Percentiles rank a stretch among this genome's conserved stretches.
These are phyloP conservation scores for Baorangia bicolor DNA, from an alignment of 768 basidiomycete species.

Conservation along the genomic window DNA sequence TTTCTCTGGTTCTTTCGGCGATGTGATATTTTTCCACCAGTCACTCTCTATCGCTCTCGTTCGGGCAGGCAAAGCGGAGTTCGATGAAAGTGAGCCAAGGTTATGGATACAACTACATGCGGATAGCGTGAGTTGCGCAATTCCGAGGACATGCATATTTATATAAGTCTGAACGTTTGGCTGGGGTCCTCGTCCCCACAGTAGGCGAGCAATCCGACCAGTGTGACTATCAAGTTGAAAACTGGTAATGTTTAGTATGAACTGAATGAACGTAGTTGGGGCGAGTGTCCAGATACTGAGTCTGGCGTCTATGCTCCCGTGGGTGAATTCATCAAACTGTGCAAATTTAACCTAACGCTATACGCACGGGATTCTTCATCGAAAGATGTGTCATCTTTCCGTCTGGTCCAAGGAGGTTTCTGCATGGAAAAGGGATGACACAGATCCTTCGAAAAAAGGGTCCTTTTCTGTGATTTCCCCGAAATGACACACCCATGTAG, in stretches of 20 bases:
- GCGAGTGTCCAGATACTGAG: background rate
- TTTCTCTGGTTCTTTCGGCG: background rate
- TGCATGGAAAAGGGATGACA: background rate
- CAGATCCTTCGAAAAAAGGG: background rate
- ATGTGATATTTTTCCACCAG: background rate
- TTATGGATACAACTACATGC: background rate
- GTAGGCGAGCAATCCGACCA: background rate
- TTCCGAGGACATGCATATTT: background rate
- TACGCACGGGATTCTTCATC: background rate
- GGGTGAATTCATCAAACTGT: background rate
- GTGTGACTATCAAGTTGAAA: background rate
- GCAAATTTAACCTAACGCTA: background rate
- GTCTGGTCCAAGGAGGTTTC: background rate
- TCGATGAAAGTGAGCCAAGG: background rate
- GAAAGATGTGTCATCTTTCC: background rate
- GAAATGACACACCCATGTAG: too few species aligned
- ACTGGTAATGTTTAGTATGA: background rate
- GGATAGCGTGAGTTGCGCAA: background rate
- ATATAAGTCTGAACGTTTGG: background rate
- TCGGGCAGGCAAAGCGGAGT: background rate
- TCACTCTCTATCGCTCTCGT: background rate
- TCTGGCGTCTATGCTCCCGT: background rate
- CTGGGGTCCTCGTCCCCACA: background rate
- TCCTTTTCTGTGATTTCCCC: background rate
- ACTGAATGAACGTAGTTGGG: background rate